A percentile compares a stretch with the other conserved stretches of the same genome.
Conservation (phyloP, 2,329 filamentous ascomycete genomes). For the Decorospora gaudefroyi region DNA sequence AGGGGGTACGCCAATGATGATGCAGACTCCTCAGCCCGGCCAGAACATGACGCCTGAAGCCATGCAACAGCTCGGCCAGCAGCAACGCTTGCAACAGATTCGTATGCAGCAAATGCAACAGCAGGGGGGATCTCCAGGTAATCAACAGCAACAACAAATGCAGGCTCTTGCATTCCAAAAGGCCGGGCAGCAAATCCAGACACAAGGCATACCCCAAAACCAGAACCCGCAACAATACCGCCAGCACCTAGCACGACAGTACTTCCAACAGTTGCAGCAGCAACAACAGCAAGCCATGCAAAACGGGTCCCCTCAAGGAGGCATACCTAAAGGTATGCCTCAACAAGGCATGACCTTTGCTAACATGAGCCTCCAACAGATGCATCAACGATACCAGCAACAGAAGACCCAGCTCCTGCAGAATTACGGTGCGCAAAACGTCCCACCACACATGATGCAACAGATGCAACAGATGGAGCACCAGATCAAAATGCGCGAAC, state of each 20-base stretch:
- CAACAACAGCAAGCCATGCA: conserved; percentile 35
- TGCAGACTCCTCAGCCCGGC: conserved; percentile 39
- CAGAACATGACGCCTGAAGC: conserved; percentile 45
- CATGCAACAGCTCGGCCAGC: conserved; percentile 37
- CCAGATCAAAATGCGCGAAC: conserved; percentile 30
- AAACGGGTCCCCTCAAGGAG: conserved; percentile 34
- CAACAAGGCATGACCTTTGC: conserved; percentile 29
- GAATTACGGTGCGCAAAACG: conserved; percentile 27
- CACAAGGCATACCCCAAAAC: conserved; percentile 39
- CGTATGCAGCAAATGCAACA: conserved; percentile 38
- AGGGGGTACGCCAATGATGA: conserved; percentile 46
- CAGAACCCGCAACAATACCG: conserved; percentile 36
- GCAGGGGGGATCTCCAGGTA: conserved; percentile 26
- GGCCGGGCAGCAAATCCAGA: conserved; percentile 39
- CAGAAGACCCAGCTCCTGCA: conserved; percentile 34
- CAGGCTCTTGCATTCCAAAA: conserved; percentile 42
- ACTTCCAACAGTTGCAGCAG: conserved; percentile 36
- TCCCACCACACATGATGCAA: conserved; percentile 33
- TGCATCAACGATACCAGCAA: conserved; percentile 31
- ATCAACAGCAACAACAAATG: conserved; percentile 32
- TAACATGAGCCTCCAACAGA: conserved; percentile 38
- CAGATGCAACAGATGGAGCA: conserved; percentile 39
- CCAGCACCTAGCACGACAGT: conserved; percentile 33
- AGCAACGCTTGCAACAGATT: conserved; percentile 37
- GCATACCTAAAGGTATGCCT: conserved; percentile 30